These are phyloP conservation scores for Sutorius eximius DNA, from an alignment of 1,284 basidiomycete genomes.

Conservation along the genomic window DNA sequence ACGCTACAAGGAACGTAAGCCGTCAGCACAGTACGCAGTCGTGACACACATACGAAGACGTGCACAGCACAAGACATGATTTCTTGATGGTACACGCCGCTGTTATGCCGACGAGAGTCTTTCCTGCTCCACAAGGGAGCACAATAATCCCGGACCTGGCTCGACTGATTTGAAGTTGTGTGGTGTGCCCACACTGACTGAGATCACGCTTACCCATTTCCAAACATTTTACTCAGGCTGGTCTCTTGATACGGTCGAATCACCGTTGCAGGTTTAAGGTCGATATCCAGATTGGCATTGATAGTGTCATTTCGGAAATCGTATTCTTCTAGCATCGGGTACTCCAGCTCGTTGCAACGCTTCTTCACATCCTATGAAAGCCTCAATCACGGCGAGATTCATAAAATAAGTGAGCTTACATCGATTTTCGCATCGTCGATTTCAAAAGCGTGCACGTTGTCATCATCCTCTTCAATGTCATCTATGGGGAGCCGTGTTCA, in stretches of 20 bases:
- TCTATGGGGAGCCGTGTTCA: constrained; percentile 48
- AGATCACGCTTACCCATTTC: constrained; percentile 72
- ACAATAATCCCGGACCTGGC: constrained; percentile 98
- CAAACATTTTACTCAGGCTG: constrained; percentile 97
- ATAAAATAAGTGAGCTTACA: constrained; percentile 42
- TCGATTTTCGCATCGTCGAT: constrained; percentile 92
- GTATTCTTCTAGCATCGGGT: constrained; percentile 97
- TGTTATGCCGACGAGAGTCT: constrained; percentile 98
- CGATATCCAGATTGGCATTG: constrained; percentile 94
- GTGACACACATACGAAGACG: constrained; percentile 76
- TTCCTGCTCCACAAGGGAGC: constrained; percentile 96
- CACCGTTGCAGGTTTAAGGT: constrained; percentile 93
- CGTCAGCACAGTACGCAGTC: neutral
- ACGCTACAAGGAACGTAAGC: constrained; percentile 54
- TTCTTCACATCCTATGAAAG: constrained; percentile 79
- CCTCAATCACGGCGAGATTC: neutral
- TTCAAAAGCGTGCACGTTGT: constrained; percentile 93
- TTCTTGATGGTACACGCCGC: constrained; percentile 99
- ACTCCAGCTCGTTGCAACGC: constrained; percentile 91
- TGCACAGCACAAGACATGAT: constrained; percentile 96
- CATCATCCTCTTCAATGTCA: constrained; percentile 95
- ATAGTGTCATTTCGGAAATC: constrained; percentile 95
- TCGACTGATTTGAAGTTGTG: constrained; percentile 54
- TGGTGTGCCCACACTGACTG: neutral
- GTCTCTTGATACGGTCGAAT: constrained; percentile 98